Base-by-base conservation (phyloP, 129 eudicot genomes). In the Mikania micrantha region DNA sequence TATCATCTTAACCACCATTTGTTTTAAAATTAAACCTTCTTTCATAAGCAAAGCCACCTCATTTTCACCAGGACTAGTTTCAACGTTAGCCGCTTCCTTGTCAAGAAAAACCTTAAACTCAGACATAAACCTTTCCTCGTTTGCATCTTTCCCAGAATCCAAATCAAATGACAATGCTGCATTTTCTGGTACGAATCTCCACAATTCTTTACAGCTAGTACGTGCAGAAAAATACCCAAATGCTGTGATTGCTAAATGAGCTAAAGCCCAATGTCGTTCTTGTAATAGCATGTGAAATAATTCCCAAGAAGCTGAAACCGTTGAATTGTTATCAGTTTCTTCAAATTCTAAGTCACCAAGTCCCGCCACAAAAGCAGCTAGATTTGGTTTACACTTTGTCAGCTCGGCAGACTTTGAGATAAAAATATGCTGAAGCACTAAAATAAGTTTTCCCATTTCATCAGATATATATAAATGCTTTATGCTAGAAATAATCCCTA, bases 141-240 rank as follows among this genome's bases (percentile, higher is more conserved):
- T 77, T 47, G 87, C 82, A 44, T 82, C 84, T 41, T 73, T 76
- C 42, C 96, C 95, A 0, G 75, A 68, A 24, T 84, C 85, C 49
- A 84, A 59, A 52, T 93, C 99, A 64, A 80, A 89, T 2, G 99
- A 88, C 9, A 93, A 86, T 35, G 99, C 88, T 7, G 99, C 96
- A 63, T 88, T 90, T 50, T 74, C 82, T 19, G 99, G 99, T 39
- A 93, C 85, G 58, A 84, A 93, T 68, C 95, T 88, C 98, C 98
- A 93, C 7, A 93, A 79, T 66, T 88, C 85, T 29, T 61, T 79
- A 70, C 98, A 93, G 34, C 72, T 62, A 47, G 95, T 88, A 9
- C 85, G 93, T 61, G 92, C 95, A 62, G 99, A 95, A 74, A 93
- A 93, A 78, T 84, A 86, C 64, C 96, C 96, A 54, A 93, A 93